These are phyloP conservation scores for Termitomyces titanicus DNA, from an alignment of 768 basidiomycete genomes.

Conservation along the genomic window DNA sequence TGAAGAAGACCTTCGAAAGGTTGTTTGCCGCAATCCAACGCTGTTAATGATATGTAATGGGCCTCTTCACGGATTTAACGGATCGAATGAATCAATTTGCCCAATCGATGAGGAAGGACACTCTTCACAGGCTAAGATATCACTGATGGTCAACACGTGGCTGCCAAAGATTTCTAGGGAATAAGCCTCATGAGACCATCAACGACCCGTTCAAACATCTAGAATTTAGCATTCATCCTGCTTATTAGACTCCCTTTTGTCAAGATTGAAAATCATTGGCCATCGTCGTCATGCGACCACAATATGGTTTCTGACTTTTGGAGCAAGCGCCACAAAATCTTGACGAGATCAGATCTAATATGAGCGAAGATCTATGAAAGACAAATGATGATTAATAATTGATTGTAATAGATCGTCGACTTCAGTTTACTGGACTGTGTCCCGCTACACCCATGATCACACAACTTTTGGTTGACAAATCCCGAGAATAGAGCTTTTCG, in stretches of 20 bases:
- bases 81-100: background rate
- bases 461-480: too few species aligned
- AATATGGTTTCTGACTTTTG: too few species aligned
- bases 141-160: too few species aligned
- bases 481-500: too few species aligned
- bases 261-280: background rate
- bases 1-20: background rate
- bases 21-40: too few species aligned
- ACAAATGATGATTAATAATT: background rate
- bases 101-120: background rate
- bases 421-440: background rate
- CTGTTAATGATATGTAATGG: background rate
- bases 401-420: too few species aligned
- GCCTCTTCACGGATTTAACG: background rate
- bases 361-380: slow-evolving; percentile 18
- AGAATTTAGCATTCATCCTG: background rate
- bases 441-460: background rate
- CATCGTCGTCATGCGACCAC: background rate
- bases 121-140: too few species aligned
- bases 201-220: background rate
- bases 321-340: background rate
- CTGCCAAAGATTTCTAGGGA: background rate
- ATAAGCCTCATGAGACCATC: background rate
- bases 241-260: too few species aligned
- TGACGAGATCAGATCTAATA: too few species aligned